Evolutionary conservation across 371 early-diverging fungal genomes (phyloP), one percentile per base, ranked within the genome.

Genomic region (Circinella umbellata): DNA sequence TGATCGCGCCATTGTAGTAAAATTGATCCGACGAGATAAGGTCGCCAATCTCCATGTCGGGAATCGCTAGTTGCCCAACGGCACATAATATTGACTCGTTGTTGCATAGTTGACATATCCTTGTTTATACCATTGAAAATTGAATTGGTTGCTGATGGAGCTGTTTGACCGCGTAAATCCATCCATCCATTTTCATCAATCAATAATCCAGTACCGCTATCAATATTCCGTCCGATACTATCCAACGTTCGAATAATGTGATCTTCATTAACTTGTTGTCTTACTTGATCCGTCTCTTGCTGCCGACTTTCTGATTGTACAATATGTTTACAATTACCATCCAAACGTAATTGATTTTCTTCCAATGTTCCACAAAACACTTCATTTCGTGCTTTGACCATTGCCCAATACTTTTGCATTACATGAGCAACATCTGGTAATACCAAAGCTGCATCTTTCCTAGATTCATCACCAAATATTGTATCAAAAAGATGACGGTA

Each of bases 21-120:
- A 7, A 91, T 75, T 0, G 87, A 83, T 13, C 85, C 76, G 3
- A 88, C 85, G 7, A 89, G 72, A 72, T 87, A 91, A 0, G 82
- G 76, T 4, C 90, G 80, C 79, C 87, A 86, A 62, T 87, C 86
- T n/a, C 90, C 89, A 38, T 79, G 76, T 8, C 88, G 76, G 3
- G 79, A 78, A 34, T 77, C 79, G 5, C 83, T 88, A 2, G 84
- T 83, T 2, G 89, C 89, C 90, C 90, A 90, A 14, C 80, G 80
- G 74, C 89, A 90, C 54, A 90, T 72, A 4, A 79, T 76, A 39
- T 69, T 64, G 3, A 82, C 67, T 10, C 73, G 54, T 14, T 75
- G 75, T 13, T 59, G 61, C 17, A 73, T 54, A 17, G 66, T 49
- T 7, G 61, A 66, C 10, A 68, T 66, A 18, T 69, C 73, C 27